Percentiles rank a stretch among this genome's conserved stretches.
Evolutionary conservation across 2,329 filamentous ascomycete species (phyloP).

Genomic region (Beauveria australis): DNA sequence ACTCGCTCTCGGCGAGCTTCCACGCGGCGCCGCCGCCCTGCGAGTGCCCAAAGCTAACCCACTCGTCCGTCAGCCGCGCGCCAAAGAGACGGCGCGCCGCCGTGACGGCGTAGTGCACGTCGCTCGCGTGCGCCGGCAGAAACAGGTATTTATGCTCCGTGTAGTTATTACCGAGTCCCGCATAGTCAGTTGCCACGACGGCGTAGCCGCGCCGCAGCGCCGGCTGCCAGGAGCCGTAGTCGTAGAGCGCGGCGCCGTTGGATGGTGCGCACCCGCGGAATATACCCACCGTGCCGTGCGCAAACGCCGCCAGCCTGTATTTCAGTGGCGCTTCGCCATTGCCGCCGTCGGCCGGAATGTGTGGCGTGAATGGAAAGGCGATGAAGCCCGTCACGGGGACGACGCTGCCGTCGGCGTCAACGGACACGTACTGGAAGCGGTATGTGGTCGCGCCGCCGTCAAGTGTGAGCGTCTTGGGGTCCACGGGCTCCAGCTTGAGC

Average conservation of each 20-base stretch:
- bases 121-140: conserved; percentile 10
- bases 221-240: conserved; percentile 12
- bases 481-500: conserved; percentile 13
- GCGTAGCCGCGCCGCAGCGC: conserved; percentile 12
- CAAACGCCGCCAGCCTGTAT: conserved; percentile 11
- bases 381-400: conserved; percentile 15
- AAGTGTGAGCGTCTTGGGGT: conserved; percentile 8
- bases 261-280: conserved; percentile 15
- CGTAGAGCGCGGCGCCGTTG: conserved; percentile 9
- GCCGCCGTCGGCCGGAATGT: background rate
- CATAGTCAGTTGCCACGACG: conserved; percentile 17
- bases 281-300: conserved; percentile 14
- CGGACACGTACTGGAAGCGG: conserved; percentile 15
- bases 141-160: conserved; percentile 14
- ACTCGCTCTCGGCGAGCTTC: conserved; percentile 14
- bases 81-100: conserved; percentile 12
- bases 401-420: conserved; percentile 9
- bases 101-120: conserved; percentile 13
- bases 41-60: conserved; percentile 15
- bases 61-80: conserved; percentile 8
- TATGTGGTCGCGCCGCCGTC: conserved; percentile 12
- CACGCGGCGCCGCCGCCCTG: conserved; percentile 16
- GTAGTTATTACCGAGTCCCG: conserved; percentile 16
- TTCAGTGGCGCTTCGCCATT: background rate
- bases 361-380: conserved; percentile 5